phyloP scores from a whole-genome alignment of 257 asterid genomes.

The Plantago major region DNA sequence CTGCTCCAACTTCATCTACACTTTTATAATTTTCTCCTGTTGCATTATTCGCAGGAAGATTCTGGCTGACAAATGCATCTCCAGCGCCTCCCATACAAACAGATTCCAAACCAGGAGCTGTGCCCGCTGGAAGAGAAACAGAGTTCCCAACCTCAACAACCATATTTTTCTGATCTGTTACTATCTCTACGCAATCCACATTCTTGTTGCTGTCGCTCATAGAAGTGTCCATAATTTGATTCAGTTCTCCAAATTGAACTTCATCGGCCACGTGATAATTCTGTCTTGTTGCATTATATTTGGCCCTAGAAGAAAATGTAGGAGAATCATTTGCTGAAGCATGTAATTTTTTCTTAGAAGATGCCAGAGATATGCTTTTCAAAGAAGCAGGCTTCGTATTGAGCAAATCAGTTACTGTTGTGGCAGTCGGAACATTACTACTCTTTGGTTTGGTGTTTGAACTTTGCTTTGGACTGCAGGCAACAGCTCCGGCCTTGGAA shows the following conservation, averaged over 20 bases:
- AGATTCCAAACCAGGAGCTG: too few relatives aligned
- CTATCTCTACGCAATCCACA: not conserved
- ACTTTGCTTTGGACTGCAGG: conserved; percentile 40
- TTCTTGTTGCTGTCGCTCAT: not conserved
- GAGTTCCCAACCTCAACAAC: too few relatives aligned
- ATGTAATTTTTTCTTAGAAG: conserved; percentile 27
- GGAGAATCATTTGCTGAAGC: conserved; percentile 27
- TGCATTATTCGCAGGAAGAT: not conserved
- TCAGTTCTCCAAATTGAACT: conserved; percentile 22
- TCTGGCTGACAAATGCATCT: not conserved
- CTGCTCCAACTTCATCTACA: too few relatives aligned
- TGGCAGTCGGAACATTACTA: conserved; percentile 38
- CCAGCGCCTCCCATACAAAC: too few relatives aligned
- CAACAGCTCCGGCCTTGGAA: conserved; percentile 41
- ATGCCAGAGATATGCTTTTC: conserved; percentile 26
- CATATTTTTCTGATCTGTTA: not conserved
- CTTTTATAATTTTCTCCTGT: too few relatives aligned
- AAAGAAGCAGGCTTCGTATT: conserved; percentile 28
- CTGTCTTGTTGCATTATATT: conserved; percentile 25
- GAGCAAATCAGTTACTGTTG: conserved; percentile 21
- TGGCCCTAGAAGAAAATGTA: conserved; percentile 31
- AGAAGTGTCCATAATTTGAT: not conserved
- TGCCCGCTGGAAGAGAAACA: too few relatives aligned
- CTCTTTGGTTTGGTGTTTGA: conserved; percentile 52
- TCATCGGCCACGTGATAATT: conserved; percentile 25